Evolutionary conservation across 352 stramenopile genomes (phyloP), one percentile per base, ranked within the genome.

Genomic region (Phytophthora ramorum): DNA sequence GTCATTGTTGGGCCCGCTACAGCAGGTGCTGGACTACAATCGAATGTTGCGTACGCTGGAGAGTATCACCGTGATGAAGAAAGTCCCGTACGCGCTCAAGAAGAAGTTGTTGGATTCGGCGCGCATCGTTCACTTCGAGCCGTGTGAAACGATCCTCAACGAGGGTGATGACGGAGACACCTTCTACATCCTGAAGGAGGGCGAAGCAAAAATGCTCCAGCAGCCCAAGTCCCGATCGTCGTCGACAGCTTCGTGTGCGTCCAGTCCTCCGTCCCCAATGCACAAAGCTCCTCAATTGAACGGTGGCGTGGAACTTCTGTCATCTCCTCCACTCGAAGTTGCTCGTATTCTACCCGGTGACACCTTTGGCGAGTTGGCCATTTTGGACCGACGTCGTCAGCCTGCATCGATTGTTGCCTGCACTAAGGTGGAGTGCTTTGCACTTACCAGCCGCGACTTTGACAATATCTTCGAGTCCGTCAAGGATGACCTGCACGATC

Each of bases 1-100:
- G 37, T 81, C 83, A 19, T 81, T 98, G 43, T 67, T 99, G 26
- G 95, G 95, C 17, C 85, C 96, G 28, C 73, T 99, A 14, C 75
- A 97, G 30, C 76, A 87, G 40, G 66, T 98, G 28, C 75, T 98
- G 13, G 75, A 96, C 38, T 73, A 92, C 47, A 88, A 85, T 20
- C 56, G 73, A 9, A 69, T 87, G 54, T 73, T 94, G 19, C 76
- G 76, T 9, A 71, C 77, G 20, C 55, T 91, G 2, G 67, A 89
- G 41, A 84, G 75, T 55, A 78, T 89, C n/a, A 43, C 78, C 9
- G 54, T 90, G 7, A 71, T 92, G 17, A 86, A 84, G 49, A 72
- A 76, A 1, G 55, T 82, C 6, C 69, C 79, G 4, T 53, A 71
- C 6, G 45, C 57, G 2, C 49, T 80, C 16, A 87, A 87, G 53